Conservation (phyloP, 805 yeast species). For the Saturnispora sekii region DNA sequence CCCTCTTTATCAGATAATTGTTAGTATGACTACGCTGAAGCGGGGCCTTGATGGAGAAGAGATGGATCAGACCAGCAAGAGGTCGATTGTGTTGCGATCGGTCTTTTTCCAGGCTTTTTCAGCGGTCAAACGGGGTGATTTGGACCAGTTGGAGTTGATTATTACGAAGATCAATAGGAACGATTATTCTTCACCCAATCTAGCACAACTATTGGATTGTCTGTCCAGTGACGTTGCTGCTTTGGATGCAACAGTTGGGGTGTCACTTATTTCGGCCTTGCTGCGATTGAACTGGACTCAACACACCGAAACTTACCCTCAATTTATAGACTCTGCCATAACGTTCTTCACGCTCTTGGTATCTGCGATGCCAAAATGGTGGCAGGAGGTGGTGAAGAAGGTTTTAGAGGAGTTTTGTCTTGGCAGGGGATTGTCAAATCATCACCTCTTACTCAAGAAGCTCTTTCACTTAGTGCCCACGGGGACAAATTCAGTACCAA, state of each 20-base stretch:
- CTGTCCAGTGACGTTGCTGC: not conserved
- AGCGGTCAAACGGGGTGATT: not conserved
- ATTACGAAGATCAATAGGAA: slow-evolving; percentile 3
- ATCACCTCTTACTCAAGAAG: slow-evolving; percentile 57
- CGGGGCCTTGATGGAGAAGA: not conserved
- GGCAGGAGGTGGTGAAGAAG: slow-evolving; percentile 67
- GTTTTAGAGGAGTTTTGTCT: slow-evolving; percentile 52
- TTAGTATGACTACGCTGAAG: not conserved
- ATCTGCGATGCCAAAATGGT: slow-evolving; percentile 83
- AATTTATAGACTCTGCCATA: slow-evolving; percentile 46
- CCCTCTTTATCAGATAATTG: not conserved
- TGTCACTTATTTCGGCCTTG: slow-evolving; percentile 28
- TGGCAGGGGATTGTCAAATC: slow-evolving; percentile 25
- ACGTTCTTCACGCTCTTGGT: slow-evolving; percentile 71
- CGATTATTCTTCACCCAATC: slow-evolving; percentile 1
- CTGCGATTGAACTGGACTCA: slow-evolving; percentile 57
- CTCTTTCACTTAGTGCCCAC: slow-evolving; percentile 75
- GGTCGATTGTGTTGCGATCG: slow-evolving; percentile 1
- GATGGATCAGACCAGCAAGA: not conserved
- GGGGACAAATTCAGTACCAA: slow-evolving; percentile 54
- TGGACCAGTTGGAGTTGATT: slow-evolving; percentile 5
- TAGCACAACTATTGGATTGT: slow-evolving; percentile 3
- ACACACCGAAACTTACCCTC: slow-evolving; percentile 20
- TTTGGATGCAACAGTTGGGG: slow-evolving; percentile 2
- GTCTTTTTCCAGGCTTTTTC: slow-evolving; percentile 4